Evolutionary conservation across 306 rosid genomes (phyloP).

Genomic region (Ammopiptanthus mongolicus): DNA sequence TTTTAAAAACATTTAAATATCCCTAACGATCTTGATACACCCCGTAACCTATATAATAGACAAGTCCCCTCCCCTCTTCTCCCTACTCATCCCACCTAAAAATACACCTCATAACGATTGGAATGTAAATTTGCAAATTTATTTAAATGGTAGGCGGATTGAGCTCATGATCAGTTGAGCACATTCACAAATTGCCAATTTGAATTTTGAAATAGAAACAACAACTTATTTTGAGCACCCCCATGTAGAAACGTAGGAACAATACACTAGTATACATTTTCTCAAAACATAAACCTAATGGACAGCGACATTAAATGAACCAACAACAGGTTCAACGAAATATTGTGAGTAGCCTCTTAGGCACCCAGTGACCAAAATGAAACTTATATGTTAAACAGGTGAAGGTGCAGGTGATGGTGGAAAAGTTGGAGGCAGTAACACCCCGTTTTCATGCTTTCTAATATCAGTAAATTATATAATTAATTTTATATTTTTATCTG

Average conservation of each 20-base stretch:
- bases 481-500: too few species aligned
- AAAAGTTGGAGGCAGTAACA: not conserved
- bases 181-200: not conserved
- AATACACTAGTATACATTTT: too few species aligned
- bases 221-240: not conserved
- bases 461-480: too few species aligned
- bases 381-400: not conserved
- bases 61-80: too few species aligned
- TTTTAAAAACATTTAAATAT: too few species aligned
- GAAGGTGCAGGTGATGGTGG: slow-evolving; percentile 3
- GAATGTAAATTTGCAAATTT: not conserved
- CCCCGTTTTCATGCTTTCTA: too few species aligned
- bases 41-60: too few species aligned
- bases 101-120: too few species aligned
- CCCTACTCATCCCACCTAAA: too few species aligned
- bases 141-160: not conserved
- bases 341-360: not conserved
- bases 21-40: too few species aligned
- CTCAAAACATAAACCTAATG: not conserved
- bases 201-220: not conserved
- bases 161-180: not conserved
- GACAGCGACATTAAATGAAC: not conserved
- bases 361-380: not conserved
- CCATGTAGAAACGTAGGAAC: too few species aligned
- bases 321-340: not conserved